These are phyloP conservation scores for Medicago truncatula DNA, from an alignment of 306 rosid genomes.

Conservation along the genomic window DNA sequence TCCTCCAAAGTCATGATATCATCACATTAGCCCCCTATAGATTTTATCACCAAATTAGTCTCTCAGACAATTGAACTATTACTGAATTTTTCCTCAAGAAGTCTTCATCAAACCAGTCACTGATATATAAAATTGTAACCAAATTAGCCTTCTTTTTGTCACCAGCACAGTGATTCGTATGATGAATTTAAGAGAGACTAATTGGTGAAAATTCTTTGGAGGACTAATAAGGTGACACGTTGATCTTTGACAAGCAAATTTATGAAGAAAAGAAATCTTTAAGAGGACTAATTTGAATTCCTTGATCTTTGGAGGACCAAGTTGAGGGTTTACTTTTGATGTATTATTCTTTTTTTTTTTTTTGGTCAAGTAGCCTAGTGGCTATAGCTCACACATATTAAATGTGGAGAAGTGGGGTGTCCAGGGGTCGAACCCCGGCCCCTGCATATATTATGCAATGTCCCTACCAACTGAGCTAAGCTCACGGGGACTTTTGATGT, in stretches of 20 bases:
- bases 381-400: too few relatives aligned
- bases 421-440: too few relatives aligned
- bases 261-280: background rate
- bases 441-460: too few relatives aligned
- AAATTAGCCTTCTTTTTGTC: background rate
- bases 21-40: background rate
- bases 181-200: background rate
- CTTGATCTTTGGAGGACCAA: background rate
- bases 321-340: conserved; percentile 13
- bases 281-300: too few relatives aligned
- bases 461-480: too few relatives aligned
- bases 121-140: background rate
- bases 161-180: background rate
- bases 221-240: conserved; percentile 1
- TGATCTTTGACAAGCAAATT: background rate
- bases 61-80: background rate
- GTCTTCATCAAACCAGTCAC: background rate
- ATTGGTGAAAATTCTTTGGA: background rate
- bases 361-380: too few relatives aligned
- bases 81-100: background rate
- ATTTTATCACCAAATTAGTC: conserved; percentile 1
- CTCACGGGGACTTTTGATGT: conserved; percentile 2
- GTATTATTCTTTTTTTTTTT: background rate
- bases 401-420: too few relatives aligned
- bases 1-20: conserved; percentile 7